Evolutionary conservation across 805 yeast species (phyloP).

Genomic region (Clavispora santaluciae): DNA sequence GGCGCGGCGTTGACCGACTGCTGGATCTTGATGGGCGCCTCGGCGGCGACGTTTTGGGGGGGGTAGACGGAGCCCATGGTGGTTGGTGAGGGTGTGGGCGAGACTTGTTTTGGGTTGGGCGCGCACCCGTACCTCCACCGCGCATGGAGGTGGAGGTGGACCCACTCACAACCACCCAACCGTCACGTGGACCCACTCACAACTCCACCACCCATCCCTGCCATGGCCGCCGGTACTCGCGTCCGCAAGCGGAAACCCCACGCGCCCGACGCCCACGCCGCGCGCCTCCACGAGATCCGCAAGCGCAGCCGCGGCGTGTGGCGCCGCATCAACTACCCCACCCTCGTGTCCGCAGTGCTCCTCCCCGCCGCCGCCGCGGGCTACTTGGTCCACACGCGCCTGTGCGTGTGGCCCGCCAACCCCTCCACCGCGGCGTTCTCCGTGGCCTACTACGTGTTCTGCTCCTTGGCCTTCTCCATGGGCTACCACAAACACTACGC

Average conservation of each 20-base stretch:
- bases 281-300: constrained; percentile 30
- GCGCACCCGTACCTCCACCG: constrained; percentile 1
- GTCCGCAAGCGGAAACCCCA: not conserved
- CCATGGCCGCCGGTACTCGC: not conserved
- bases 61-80: constrained; percentile 12
- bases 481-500: constrained; percentile 42
- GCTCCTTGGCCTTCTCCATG: constrained; percentile 36
- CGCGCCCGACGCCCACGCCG: constrained; percentile 2
- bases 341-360: constrained; percentile 29
- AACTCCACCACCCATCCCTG: no score
- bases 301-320: constrained; percentile 33
- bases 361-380: constrained; percentile 28
- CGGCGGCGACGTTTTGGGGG: constrained; percentile 18
- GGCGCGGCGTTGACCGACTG: constrained; percentile 30
- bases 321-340: constrained; percentile 32
- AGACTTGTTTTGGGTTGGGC: not conserved
- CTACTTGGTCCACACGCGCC: constrained; percentile 19
- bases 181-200: no score
- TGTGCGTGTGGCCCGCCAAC: constrained; percentile 24
- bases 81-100: not conserved
- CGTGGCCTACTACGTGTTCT: constrained; percentile 29
- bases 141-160: no score
- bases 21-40: constrained; percentile 25
- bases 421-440: constrained; percentile 27
- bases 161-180: no score